phyloP scores from a whole-genome alignment of 805 yeast genomes.

The Clavispora carvajalis region DNA sequence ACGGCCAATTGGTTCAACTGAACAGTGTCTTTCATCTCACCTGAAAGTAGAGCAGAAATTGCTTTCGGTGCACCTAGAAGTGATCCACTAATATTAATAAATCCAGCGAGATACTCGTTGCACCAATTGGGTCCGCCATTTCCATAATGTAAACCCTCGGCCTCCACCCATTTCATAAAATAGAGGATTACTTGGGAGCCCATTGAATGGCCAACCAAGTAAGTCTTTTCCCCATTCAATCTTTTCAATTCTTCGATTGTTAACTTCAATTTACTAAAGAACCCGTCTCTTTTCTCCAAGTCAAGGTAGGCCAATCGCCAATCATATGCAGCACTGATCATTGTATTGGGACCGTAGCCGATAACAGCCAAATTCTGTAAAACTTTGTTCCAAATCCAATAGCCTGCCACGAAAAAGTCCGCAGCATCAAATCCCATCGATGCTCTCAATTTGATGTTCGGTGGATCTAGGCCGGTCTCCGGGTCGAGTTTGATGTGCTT shows the following conservation, averaged over 20 bases:
- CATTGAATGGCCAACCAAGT: slow-evolving; percentile 92
- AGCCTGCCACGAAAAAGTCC: slow-evolving; percentile 93
- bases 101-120: slow-evolving; percentile 73
- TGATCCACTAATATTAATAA: slow-evolving; percentile 87
- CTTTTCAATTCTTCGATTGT: slow-evolving; percentile 60
- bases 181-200: slow-evolving; percentile 87
- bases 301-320: slow-evolving; percentile 93
- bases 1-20: slow-evolving; percentile 90
- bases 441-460: slow-evolving; percentile 72
- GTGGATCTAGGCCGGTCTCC: slow-evolving; percentile 90
- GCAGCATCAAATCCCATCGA: slow-evolving; percentile 97
- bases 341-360: slow-evolving; percentile 87
- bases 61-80: slow-evolving; percentile 92
- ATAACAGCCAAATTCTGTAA: slow-evolving; percentile 91
- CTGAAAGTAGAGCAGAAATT: slow-evolving; percentile 85
- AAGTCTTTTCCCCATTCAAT: slow-evolving; percentile 58
- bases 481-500: slow-evolving; percentile 86
- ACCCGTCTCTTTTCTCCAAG: slow-evolving; percentile 80
- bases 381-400: slow-evolving; percentile 98
- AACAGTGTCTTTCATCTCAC: slow-evolving; percentile 97
- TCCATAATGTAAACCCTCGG: slow-evolving; percentile 72
- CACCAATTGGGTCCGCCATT: slow-evolving; percentile 93
- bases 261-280: slow-evolving; percentile 69
- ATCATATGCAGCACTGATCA: slow-evolving; percentile 90
- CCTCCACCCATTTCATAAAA: slow-evolving; percentile 96